Evolutionary conservation across 108 stramenopile species (phyloP).

Genomic region (Nannochloropsis gaditana): DNA sequence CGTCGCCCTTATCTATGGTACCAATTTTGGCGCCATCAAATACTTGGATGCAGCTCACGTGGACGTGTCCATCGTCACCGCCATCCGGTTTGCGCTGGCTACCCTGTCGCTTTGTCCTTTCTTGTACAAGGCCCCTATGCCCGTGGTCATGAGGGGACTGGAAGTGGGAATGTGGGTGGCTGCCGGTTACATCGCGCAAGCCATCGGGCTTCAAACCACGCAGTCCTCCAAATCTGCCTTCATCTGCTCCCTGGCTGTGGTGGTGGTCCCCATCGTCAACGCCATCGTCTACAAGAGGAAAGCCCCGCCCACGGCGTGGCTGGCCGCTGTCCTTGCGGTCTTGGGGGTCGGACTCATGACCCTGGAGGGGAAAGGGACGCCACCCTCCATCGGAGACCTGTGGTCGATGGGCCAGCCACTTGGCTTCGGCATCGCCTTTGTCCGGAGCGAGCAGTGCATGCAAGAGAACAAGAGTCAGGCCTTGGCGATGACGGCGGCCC

Average conservation of each 20-base stretch:
- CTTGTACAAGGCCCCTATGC: background rate
- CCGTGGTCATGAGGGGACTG: slow-evolving; percentile 57
- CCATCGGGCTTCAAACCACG: slow-evolving; percentile 71
- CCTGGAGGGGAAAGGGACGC: background rate
- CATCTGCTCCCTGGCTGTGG: slow-evolving; percentile 79
- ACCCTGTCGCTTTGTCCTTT: background rate
- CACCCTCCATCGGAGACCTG: slow-evolving; percentile 57
- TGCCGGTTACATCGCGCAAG: slow-evolving; percentile 78
- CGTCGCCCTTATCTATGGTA: background rate
- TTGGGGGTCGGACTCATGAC: background rate
- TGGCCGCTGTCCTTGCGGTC: background rate
- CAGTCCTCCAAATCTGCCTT: slow-evolving; percentile 75
- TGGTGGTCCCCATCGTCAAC: slow-evolving; percentile 78
- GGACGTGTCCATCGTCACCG: background rate
- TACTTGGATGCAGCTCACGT: background rate
- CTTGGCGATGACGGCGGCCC: slow-evolving; percentile 66
- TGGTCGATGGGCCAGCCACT: slow-evolving; percentile 67
- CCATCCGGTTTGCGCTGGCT: background rate
- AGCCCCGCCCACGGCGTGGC: background rate
- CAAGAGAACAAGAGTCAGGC: slow-evolving; percentile 66
- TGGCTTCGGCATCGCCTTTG: slow-evolving; percentile 69
- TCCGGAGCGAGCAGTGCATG: slow-evolving; percentile 64
- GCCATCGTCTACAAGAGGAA: slow-evolving; percentile 59
- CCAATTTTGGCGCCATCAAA: slow-evolving; percentile 4
- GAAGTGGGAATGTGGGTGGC: slow-evolving; percentile 75